Evolutionary conservation across 345 rosid species (phyloP).

Genomic region (Stellera chamaejasme): DNA sequence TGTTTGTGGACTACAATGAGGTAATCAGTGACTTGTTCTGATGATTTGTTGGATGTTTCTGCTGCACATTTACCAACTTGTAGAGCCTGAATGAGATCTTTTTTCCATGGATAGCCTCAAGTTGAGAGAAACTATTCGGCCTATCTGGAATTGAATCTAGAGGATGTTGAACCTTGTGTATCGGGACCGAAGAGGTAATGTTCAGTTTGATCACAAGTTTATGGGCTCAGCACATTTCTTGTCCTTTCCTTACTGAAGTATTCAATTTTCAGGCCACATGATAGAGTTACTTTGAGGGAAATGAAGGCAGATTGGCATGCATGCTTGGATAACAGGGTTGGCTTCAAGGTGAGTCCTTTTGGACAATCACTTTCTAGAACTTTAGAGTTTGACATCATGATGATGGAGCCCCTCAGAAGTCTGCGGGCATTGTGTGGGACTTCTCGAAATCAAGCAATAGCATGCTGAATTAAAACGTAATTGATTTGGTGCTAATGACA

Average conservation of each 20-base stretch:
- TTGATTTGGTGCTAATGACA: too few relatives aligned
- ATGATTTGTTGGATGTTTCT: neutral
- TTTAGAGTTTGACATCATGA: too few relatives aligned
- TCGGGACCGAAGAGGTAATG: slow-evolving; percentile 80
- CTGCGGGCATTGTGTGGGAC: too few relatives aligned
- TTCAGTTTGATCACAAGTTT: neutral
- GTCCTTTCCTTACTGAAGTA: slow-evolving; percentile 1
- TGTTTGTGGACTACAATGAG: slow-evolving; percentile 93
- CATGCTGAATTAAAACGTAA: too few relatives aligned
- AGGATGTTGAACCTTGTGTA: slow-evolving; percentile 76
- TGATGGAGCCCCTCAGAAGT: too few relatives aligned
- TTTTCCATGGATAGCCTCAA: slow-evolving; percentile 39
- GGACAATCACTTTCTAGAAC: too few relatives aligned
- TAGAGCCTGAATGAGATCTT: slow-evolving; percentile 7
- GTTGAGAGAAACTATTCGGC: slow-evolving; percentile 55
- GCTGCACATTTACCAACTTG: slow-evolving; percentile 10
- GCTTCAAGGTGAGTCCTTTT: slow-evolving; percentile 66
- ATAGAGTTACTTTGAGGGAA: slow-evolving; percentile 74
- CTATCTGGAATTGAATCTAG: slow-evolving; percentile 61
- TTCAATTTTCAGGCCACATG: slow-evolving; percentile 63
- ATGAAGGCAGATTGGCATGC: slow-evolving; percentile 97
- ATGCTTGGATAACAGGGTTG: slow-evolving; percentile 76
- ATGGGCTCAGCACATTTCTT: neutral
- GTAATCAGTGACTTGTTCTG: slow-evolving; percentile 18
- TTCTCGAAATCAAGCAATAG: too few relatives aligned